A percentile compares a stretch with the other conserved stretches of the same genome.
Conservation (phyloP, 257 asterid species). For the Nicotiana attenuata region DNA sequence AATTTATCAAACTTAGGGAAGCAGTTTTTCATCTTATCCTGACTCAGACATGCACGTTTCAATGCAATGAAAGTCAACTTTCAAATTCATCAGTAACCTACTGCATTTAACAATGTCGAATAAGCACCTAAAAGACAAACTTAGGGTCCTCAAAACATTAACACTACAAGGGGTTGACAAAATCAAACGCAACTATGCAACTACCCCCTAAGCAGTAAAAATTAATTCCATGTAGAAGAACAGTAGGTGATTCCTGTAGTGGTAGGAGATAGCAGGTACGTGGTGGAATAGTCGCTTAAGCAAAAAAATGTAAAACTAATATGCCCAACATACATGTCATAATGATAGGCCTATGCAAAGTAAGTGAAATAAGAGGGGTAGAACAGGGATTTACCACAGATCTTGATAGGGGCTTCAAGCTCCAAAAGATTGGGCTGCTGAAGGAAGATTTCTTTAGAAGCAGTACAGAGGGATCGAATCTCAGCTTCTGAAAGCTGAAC, state of each 20-base stretch:
- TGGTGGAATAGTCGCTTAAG: too few relatives aligned
- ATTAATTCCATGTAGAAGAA: not conserved
- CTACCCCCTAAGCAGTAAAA: not conserved
- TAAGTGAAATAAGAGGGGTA: not conserved
- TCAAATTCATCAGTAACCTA: not conserved
- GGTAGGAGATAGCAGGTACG: too few relatives aligned
- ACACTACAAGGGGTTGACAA: not conserved
- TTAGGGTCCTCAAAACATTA: not conserved
- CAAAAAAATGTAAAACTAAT: too few relatives aligned
- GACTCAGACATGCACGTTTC: not conserved
- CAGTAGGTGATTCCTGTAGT: too few relatives aligned
- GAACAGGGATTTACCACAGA: constrained; percentile 42
- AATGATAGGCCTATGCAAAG: not conserved
- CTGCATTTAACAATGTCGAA: not conserved
- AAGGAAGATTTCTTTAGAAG: constrained; percentile 63
- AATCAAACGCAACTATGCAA: not conserved
- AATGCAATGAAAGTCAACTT: not conserved
- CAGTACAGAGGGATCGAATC: constrained; percentile 64
- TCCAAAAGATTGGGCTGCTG: constrained; percentile 83
- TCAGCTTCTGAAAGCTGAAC: constrained; percentile 74
- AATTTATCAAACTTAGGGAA: not conserved
- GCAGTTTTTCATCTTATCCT: not conserved
- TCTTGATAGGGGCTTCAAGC: constrained; percentile 90
- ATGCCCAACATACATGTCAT: not conserved
- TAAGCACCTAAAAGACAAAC: not conserved